Percentiles rank a stretch among this genome's conserved stretches.
These are phyloP conservation scores for Platanthera guangdongensis DNA, from an alignment of 106 monocot species.

Conservation along the genomic window DNA sequence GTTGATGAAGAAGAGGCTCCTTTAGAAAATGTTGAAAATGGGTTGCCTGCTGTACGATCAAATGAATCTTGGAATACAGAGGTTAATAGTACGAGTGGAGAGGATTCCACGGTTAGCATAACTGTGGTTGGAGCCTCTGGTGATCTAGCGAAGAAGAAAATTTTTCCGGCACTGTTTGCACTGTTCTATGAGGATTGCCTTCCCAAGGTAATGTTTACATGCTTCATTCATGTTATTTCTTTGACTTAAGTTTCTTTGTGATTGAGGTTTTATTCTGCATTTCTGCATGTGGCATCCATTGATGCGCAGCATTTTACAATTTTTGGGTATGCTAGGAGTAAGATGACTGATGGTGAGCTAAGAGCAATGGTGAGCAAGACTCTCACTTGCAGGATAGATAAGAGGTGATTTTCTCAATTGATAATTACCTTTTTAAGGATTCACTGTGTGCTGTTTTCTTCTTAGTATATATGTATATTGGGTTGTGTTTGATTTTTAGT, in stretches of 20 bases:
- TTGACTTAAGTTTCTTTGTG: neutral
- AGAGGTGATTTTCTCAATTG: conserved; percentile 35
- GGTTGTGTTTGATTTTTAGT: neutral
- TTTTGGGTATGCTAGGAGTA: conserved; percentile 88
- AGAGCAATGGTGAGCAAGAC: conserved; percentile 80
- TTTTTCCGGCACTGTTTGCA: conserved; percentile 93
- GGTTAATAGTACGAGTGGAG: conserved; percentile 8
- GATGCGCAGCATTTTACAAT: conserved; percentile 77
- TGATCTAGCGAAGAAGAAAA: conserved; percentile 94
- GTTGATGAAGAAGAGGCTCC: conserved; percentile 18
- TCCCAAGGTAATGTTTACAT: conserved; percentile 45
- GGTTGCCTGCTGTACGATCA: conserved; percentile 16
- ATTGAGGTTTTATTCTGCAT: neutral
- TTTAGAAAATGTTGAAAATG: conserved; percentile 39
- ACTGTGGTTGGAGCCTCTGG: conserved; percentile 92
- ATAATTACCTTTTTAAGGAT: neutral
- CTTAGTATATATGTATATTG: neutral
- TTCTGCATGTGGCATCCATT: neutral
- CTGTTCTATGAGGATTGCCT: conserved; percentile 92
- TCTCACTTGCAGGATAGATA: conserved; percentile 87
- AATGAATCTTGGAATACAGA: conserved; percentile 15
- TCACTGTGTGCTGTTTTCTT: neutral
- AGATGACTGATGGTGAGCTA: conserved; percentile 84
- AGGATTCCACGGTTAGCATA: conserved; percentile 68
- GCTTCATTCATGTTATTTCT: neutral